Percentiles rank a stretch among this genome's conserved stretches.
phyloP scores from a whole-genome alignment of 441 rosid species.

The Erodium moschatum region DNA sequence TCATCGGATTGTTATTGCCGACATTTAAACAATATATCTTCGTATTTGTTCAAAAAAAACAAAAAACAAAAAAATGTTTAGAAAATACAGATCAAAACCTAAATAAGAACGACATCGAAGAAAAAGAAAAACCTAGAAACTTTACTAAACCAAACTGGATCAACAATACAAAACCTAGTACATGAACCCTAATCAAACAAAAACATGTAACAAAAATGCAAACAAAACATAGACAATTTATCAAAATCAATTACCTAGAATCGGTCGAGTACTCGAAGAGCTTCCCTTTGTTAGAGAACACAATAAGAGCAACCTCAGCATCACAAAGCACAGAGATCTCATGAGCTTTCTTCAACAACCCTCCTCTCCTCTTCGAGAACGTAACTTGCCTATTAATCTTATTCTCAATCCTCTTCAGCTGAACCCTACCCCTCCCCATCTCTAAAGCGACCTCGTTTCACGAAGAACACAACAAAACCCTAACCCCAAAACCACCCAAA shows the following conservation, averaged over 20 bases:
- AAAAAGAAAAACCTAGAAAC: neutral
- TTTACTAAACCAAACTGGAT: no score
- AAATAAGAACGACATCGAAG: neutral
- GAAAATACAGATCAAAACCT: neutral
- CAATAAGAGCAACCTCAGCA: constrained; percentile 5
- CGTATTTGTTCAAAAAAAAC: no score
- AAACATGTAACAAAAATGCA: neutral
- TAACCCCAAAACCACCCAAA: neutral
- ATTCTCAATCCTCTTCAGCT: constrained; percentile 4
- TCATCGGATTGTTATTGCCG: no score
- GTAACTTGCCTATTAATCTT: constrained; percentile 9
- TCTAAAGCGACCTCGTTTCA: neutral
- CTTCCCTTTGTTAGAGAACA: constrained; percentile 9
- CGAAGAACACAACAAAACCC: neutral
- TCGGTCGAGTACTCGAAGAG: constrained; percentile 9
- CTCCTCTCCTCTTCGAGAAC: neutral
- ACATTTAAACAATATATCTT: no score
- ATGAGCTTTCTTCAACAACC: constrained; percentile 7
- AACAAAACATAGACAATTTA: neutral
- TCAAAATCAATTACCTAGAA: neutral
- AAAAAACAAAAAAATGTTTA: neutral
- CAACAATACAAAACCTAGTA: neutral
- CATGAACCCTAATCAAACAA: neutral
- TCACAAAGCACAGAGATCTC: no score
- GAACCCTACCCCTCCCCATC: constrained; percentile 8